Evolutionary conservation across 2,329 filamentous ascomycete species (phyloP), one percentile per base, ranked within the genome.

Genomic region (Aureobasidium pullulans): DNA sequence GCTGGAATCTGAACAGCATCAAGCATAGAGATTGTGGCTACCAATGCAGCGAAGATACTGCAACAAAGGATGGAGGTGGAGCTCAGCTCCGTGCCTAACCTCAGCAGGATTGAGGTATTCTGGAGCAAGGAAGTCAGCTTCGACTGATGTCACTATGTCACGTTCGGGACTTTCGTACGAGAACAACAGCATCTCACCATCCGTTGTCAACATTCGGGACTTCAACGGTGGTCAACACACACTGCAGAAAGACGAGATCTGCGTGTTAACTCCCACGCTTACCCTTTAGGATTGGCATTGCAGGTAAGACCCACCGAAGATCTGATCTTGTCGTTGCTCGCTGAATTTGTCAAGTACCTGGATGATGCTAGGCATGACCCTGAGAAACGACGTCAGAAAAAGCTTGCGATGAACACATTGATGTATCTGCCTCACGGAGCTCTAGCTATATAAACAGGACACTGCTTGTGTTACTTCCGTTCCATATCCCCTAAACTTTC

Each of bases 61-160:
- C 23, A 23, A 23, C 23, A 23, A 23, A 23, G 23, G 23, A 23
- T 23, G 1, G 2, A 23, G 23, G 23, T 23, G 2, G 23, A 23
- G 23, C 23, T 23, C 23, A 23, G 23, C 23, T 23, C 23, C 23
- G 23, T 23, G 23, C 23, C 23, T 23, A 23, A 23, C 23, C 23
- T 23, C 23, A 23, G 23, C 2, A 23, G 23, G 23, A 3, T 23
- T 23, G 2, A 23, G 34, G 34, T 10, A 28, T 4, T 6, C 9
- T 49, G 47, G 16, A 37, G 32, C 47, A 23, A 37, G 47, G 6
- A 37, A 49, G 47, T 23, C 47, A 49, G 32, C 47, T 49, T 16
- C 47, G 32, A 49, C 32, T 37, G 32, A 49, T 49, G 47, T 49
- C 47, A 49, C 47, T 49, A 37, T 49, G 47, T 49, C 32, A 37